Evolutionary conservation across 306 rosid genomes (phyloP).

Genomic region (Aeschynomene evenia): DNA sequence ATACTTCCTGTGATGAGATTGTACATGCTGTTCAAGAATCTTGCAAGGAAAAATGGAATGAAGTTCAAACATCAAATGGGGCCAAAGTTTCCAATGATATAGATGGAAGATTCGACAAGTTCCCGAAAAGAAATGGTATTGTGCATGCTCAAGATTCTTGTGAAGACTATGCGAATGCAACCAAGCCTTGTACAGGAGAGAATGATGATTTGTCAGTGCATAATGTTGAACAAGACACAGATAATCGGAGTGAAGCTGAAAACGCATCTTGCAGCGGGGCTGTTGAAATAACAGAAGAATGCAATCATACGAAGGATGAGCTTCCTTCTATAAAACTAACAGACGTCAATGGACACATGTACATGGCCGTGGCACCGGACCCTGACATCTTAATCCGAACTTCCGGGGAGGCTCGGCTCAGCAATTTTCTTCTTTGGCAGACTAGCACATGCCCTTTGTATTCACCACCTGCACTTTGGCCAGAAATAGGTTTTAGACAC

Average conservation of each 20-base stretch:
- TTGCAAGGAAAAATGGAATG: slow-evolving; percentile 48
- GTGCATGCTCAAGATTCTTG: slow-evolving; percentile 28
- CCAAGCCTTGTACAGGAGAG: slow-evolving; percentile 18
- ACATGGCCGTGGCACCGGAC: slow-evolving; percentile 79
- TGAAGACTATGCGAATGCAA: slow-evolving; percentile 20
- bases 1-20: slow-evolving; percentile 68
- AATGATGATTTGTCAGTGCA: slow-evolving; percentile 25
- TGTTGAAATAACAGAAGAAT: slow-evolving; percentile 27
- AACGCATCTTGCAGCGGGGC: slow-evolving; percentile 28
- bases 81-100: slow-evolving; percentile 29
- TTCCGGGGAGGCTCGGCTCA: slow-evolving; percentile 66
- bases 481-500: slow-evolving; percentile 69
- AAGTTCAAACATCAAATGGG: slow-evolving; percentile 36
- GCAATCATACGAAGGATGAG: slow-evolving; percentile 20
- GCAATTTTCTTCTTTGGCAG: slow-evolving; percentile 87
- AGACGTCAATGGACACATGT: slow-evolving; percentile 65
- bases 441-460: slow-evolving; percentile 58
- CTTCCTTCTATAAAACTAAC: slow-evolving; percentile 46
- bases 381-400: slow-evolving; percentile 68
- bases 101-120: slow-evolving; percentile 25
- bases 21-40: slow-evolving; percentile 63
- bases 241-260: slow-evolving; percentile 20
- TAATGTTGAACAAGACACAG: not conserved
- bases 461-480: slow-evolving; percentile 75
- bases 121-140: slow-evolving; percentile 30